These are phyloP conservation scores for Cutaneotrichosporon sp. DNA, from an alignment of 1,284 basidiomycete species.

Conservation along the genomic window DNA sequence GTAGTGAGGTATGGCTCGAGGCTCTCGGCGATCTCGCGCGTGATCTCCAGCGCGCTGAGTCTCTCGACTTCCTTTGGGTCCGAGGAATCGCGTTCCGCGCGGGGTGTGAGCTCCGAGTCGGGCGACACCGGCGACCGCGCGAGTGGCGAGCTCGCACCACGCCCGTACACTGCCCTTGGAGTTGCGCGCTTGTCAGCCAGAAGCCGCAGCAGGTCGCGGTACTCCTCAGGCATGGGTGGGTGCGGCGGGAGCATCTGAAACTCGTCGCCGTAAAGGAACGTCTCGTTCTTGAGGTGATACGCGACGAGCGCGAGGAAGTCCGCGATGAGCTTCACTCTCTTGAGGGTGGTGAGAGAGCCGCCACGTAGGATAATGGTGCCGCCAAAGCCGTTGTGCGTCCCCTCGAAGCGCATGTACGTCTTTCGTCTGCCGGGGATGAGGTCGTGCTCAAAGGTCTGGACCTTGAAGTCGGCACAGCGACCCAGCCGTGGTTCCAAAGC, in stretches of 20 bases:
- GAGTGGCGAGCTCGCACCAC: neutral
- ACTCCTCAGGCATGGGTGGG: conserved; percentile 36
- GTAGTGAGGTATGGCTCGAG: conserved; percentile 79
- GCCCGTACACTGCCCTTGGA: conserved; percentile 3
- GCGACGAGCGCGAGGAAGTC: conserved; percentile 90
- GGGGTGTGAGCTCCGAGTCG: neutral
- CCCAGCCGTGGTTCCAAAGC: conserved; percentile 88
- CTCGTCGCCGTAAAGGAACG: conserved; percentile 91
- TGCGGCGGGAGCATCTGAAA: conserved; percentile 71
- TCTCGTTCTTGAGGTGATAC: conserved; percentile 84
- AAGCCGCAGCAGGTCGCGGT: conserved; percentile 38
- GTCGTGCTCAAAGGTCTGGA: conserved; percentile 93
- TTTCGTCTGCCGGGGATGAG: conserved; percentile 88
- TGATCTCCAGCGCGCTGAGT: conserved; percentile 56
- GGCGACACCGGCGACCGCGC: conserved; percentile 10
- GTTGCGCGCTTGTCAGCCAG: conserved; percentile 22
- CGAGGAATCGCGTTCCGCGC: neutral
- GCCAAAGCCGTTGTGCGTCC: conserved; percentile 86
- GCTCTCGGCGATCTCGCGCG: conserved; percentile 63
- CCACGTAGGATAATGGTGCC: conserved; percentile 93
- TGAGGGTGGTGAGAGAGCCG: conserved; percentile 75
- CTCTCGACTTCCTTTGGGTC: conserved; percentile 58
- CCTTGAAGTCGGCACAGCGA: conserved; percentile 80
- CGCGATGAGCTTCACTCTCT: conserved; percentile 87
- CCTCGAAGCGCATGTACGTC: conserved; percentile 97